Evolutionary conservation across 1,284 basidiomycete genomes (phyloP).

Genomic region (Sporisorium reilianum): DNA sequence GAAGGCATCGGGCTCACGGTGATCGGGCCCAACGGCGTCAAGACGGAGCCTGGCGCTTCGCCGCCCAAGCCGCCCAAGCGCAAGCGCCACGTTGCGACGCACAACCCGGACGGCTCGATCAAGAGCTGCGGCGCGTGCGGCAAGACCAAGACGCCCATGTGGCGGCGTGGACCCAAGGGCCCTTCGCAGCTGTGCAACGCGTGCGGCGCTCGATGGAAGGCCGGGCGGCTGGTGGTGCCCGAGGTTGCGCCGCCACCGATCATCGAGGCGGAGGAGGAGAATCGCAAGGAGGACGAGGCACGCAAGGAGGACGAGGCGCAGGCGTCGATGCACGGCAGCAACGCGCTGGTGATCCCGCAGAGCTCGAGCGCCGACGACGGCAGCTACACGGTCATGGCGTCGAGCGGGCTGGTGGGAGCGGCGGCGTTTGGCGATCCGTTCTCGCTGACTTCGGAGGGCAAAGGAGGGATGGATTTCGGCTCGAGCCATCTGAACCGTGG

Average conservation of each 20-base stretch:
- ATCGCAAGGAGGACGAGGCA: conserved; percentile 39
- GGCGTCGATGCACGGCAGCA: conserved; percentile 51
- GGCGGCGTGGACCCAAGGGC: conserved; percentile 64
- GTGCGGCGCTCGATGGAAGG: conserved; percentile 67
- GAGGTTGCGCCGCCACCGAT: conserved; percentile 62
- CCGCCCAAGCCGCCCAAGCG: conserved; percentile 57
- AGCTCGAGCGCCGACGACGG: conserved; percentile 37
- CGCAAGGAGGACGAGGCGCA: conserved; percentile 42
- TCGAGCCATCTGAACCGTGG: conserved; percentile 31
- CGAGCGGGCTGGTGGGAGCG: conserved; percentile 26
- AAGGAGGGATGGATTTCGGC: conserved; percentile 34
- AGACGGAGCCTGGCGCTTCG: conserved; percentile 33
- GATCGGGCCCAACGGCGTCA: conserved; percentile 41
- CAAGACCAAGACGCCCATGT: conserved; percentile 67
- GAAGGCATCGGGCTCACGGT: conserved; percentile 40
- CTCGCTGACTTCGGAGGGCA: conserved; percentile 31
- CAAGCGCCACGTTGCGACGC: conserved; percentile 66
- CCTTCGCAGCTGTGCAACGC: conserved; percentile 66
- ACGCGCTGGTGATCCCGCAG: conserved; percentile 48
- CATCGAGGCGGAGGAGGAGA: conserved; percentile 51
- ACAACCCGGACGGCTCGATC: conserved; percentile 66
- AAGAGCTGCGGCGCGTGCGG: conserved; percentile 67
- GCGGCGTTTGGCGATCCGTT: conserved; percentile 37
- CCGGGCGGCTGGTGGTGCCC: conserved; percentile 63
- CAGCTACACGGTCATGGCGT: conserved; percentile 34